Evolutionary conservation across 257 asterid species (phyloP).

Genomic region (Fraxinus quadrangulata): DNA sequence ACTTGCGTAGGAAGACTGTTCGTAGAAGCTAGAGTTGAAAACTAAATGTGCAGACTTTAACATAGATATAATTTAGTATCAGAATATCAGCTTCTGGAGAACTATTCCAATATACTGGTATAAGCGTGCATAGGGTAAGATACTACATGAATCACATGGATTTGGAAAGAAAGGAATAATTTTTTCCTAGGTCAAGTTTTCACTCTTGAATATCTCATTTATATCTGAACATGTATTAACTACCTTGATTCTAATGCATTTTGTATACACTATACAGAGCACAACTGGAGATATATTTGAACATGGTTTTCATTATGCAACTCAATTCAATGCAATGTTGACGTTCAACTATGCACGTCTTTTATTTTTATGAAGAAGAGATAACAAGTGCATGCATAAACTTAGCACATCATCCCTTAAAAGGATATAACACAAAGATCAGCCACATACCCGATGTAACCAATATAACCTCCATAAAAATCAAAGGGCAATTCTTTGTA

Average conservation of each 20-base stretch:
- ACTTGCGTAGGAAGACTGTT: not conserved
- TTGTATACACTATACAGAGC: not conserved
- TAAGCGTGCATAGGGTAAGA: not conserved
- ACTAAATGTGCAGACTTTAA: not conserved
- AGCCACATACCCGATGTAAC: slow-evolving; percentile 80
- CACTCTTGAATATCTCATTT: not conserved
- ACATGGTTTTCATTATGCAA: not conserved
- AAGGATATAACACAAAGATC: not conserved
- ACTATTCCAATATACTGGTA: not conserved
- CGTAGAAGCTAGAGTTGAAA: not conserved
- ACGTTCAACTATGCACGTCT: too few relatives aligned
- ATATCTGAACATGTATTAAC: not conserved
- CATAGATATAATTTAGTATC: not conserved
- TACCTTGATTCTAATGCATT: not conserved
- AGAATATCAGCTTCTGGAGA: not conserved
- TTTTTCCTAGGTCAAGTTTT: not conserved
- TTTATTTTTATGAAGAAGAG: too few relatives aligned
- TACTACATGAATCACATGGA: not conserved
- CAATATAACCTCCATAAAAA: slow-evolving; percentile 90
- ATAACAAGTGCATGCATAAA: too few relatives aligned
- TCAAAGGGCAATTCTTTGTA: slow-evolving; percentile 91
- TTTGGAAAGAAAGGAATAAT: not conserved
- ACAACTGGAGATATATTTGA: not conserved
- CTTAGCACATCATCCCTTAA: too few relatives aligned
- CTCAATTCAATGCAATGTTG: too few relatives aligned